Base-by-base conservation (phyloP, 371 early-diverging fungal species). In the Syncephalastrum sp. region DNA sequence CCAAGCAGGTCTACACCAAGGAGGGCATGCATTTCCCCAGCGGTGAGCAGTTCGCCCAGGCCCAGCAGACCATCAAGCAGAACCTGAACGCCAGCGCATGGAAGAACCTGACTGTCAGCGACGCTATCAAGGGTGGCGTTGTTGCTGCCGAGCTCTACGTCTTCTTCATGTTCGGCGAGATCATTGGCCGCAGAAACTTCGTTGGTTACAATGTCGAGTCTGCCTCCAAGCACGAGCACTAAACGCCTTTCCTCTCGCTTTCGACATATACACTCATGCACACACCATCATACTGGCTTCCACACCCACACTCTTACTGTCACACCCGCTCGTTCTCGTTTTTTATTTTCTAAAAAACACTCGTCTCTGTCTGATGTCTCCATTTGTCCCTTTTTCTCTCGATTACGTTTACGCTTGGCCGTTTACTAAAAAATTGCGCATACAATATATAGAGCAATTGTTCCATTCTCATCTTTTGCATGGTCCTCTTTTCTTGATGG, bases 121-220 rank as follows among this genome's bases (percentile, higher is more conserved):
- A 81, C 49, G 59, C 72, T 47, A 75, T 64, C 43, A 75, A 81
- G 68, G 85, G 81, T 61, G 75, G 83, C 61, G 75, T 85, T 59
- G 75, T 84, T 29, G 82, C 81, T 54, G 84, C 84, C 57, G 85
- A 88, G 66, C 72, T 84, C 49, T 81, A 82, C 75, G 79, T 84
- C 55, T 88, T 88, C 69, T 88, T 86, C 82, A 69, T 85, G 51
- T 58, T 88, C 53, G 88, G 88, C 63, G 88, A 88, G 72, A 82
- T 88, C 61, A 72, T 86, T 64, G 88, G 88, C 58, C 84, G 88
- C 61, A 79, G 87, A 73, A 86, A 79, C 77, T 67, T 88, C 66
- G 73, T 88, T 64, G 88, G 88, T 49, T 88, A 88, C 56, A 74
- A 82, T 55, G 85, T 85, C 68, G 57, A 81, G 70, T 65, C 81